Evolutionary conservation across 176 grass and related monocot genomes (phyloP).

Genomic region (Rhipidocladum racemiflorum): DNA sequence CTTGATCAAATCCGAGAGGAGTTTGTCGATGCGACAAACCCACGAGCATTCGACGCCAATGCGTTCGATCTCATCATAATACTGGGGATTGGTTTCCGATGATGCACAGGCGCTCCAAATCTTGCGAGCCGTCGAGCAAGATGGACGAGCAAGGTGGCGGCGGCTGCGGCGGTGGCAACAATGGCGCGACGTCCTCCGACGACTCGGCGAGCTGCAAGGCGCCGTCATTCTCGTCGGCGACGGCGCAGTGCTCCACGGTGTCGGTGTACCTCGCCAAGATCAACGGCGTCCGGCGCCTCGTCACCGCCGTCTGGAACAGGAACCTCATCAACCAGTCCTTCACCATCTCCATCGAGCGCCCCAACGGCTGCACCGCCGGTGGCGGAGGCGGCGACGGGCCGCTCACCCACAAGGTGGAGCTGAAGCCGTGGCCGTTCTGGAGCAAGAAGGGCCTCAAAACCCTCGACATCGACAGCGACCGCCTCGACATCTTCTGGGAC

Average conservation of each 20-base stretch:
- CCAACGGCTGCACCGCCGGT: neutral
- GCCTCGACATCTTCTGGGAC: constrained; percentile 83
- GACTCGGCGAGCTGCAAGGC: constrained; percentile 44
- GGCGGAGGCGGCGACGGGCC: constrained; percentile 18
- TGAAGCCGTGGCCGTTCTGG: constrained; percentile 97
- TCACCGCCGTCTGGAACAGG: constrained; percentile 75
- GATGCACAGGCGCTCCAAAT: constrained; percentile 52
- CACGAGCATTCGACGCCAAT: neutral
- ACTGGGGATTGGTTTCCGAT: neutral
- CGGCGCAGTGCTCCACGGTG: constrained; percentile 69
- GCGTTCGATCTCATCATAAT: neutral
- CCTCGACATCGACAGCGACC: constrained; percentile 52
- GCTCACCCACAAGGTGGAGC: constrained; percentile 72
- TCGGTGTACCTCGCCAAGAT: constrained; percentile 62
- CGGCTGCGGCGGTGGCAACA: neutral
- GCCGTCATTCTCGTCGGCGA: neutral
- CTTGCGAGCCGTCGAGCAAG: constrained; percentile 31
- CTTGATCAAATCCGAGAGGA: constrained; percentile 9
- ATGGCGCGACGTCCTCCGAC: constrained; percentile 33
- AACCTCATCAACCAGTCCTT: constrained; percentile 92
- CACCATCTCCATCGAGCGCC: constrained; percentile 62
- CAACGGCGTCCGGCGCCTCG: constrained; percentile 38
- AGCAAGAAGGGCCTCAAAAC: constrained; percentile 82
- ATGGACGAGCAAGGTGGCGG: constrained; percentile 30
- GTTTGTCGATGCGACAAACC: constrained; percentile 11